phyloP scores from a whole-genome alignment of 768 basidiomycete species.

The Suillus occidentalis region DNA sequence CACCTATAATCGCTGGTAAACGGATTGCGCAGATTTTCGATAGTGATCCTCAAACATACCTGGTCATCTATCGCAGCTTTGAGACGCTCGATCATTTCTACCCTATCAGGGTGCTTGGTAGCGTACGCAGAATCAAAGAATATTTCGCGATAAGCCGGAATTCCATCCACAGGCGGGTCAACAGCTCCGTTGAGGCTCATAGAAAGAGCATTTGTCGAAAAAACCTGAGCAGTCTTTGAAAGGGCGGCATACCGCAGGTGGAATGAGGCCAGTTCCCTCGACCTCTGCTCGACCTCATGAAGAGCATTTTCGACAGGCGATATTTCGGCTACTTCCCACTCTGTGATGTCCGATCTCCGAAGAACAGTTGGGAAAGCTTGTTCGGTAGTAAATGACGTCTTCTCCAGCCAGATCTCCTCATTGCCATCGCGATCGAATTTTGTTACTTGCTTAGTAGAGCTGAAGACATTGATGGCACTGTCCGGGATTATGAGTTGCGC shows the following conservation, averaged over 20 bases:
- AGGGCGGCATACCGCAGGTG: conserved; percentile 74
- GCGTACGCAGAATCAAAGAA: conserved; percentile 77
- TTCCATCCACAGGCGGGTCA: conserved; percentile 75
- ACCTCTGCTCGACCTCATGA: conserved; percentile 76
- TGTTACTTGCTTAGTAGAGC: conserved; percentile 66
- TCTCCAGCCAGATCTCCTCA: conserved; percentile 86
- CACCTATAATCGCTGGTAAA: conserved; percentile 44
- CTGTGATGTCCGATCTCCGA: conserved; percentile 83
- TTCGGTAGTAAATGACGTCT: conserved; percentile 84
- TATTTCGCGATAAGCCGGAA: conserved; percentile 71
- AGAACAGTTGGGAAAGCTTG: conserved; percentile 91
- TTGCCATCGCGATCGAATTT: conserved; percentile 62
- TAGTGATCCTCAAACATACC: conserved; percentile 38
- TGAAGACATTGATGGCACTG: conserved; percentile 84
- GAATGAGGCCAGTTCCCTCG: conserved; percentile 70
- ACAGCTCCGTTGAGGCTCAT: conserved; percentile 88
- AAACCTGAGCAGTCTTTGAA: conserved; percentile 69
- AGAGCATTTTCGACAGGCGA: conserved; percentile 86
- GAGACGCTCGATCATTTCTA: conserved; percentile 70
- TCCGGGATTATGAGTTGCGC: conserved; percentile 7
- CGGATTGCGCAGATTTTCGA: background rate
- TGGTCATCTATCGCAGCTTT: conserved; percentile 78
- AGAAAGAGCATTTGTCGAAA: conserved; percentile 78
- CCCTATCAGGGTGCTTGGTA: conserved; percentile 65
- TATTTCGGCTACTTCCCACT: conserved; percentile 68